A percentile compares a stretch with the other conserved stretches of the same genome.
Conservation (phyloP, 2,329 filamentous ascomycete genomes). For the Sporothrix sp. region DNA sequence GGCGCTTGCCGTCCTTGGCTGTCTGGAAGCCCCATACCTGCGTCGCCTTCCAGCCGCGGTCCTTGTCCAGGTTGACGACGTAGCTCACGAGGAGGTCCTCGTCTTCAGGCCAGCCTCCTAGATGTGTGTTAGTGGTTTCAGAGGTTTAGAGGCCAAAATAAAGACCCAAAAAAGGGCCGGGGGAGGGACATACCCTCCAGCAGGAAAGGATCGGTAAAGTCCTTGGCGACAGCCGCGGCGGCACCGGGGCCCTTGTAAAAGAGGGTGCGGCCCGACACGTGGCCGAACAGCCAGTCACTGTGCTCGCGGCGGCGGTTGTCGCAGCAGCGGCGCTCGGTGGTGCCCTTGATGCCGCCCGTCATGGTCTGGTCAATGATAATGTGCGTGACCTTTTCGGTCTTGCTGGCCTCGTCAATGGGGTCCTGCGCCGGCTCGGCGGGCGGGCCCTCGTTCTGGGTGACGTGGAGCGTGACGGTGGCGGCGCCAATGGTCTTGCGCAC, state of each 20-base stretch:
- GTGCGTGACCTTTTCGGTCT: constrained; percentile 34
- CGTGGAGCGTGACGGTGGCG: constrained; percentile 57
- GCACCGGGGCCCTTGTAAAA: constrained; percentile 29
- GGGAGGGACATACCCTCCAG: constrained; percentile 28
- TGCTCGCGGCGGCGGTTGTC: constrained; percentile 51
- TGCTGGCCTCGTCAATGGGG: constrained; percentile 17
- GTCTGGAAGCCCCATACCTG: constrained; percentile 54
- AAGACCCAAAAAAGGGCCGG: no score
- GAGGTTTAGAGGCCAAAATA: background rate
- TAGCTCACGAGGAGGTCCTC: constrained; percentile 56
- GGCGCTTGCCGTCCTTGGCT: constrained; percentile 38
- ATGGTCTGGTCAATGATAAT: constrained; percentile 64
- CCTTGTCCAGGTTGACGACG: constrained; percentile 42
- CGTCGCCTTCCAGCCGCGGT: constrained; percentile 43
- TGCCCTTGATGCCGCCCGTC: constrained; percentile 62
- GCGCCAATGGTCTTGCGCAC: constrained; percentile 61
- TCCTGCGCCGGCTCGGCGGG: constrained; percentile 31
- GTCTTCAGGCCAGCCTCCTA: constrained; percentile 40
- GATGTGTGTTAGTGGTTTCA: background rate
- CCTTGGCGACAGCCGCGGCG: constrained; percentile 42
- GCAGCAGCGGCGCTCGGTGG: constrained; percentile 42
- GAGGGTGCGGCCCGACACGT: constrained; percentile 50
- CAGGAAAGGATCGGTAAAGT: constrained; percentile 36
- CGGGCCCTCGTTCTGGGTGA: constrained; percentile 44
- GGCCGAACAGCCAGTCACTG: constrained; percentile 71